These are phyloP conservation scores for Hippophae gyantsensis DNA, from an alignment of 306 rosid genomes.

Conservation along the genomic window DNA sequence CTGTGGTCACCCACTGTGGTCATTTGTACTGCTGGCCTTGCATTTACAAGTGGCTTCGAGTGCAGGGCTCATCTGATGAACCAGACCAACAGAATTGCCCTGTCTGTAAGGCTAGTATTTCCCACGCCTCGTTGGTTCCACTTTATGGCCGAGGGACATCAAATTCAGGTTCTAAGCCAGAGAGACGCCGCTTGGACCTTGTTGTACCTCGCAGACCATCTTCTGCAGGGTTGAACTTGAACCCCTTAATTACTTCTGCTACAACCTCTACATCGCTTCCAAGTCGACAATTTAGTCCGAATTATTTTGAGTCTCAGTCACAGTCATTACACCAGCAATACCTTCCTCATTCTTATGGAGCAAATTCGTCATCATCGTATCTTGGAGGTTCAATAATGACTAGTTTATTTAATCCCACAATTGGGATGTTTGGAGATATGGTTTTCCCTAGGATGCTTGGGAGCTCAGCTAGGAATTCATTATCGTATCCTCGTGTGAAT, in stretches of 20 bases:
- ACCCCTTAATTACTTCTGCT: slow-evolving; percentile 15
- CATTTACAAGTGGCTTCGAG: slow-evolving; percentile 78
- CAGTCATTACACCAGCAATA: slow-evolving; percentile 42
- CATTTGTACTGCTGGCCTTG: slow-evolving; percentile 94
- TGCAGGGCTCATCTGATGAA: slow-evolving; percentile 37
- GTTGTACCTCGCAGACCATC: slow-evolving; percentile 67
- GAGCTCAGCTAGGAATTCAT: slow-evolving; percentile 35
- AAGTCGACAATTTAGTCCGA: slow-evolving; percentile 9
- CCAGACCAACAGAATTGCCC: slow-evolving; percentile 53
- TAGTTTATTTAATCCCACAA: slow-evolving; percentile 48
- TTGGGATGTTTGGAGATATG: slow-evolving; percentile 74
- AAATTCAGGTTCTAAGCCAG: slow-evolving; percentile 33
- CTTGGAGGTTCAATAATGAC: slow-evolving; percentile 46
- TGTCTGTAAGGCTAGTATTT: slow-evolving; percentile 68
- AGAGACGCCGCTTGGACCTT: slow-evolving; percentile 39
- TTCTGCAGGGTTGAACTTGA: slow-evolving; percentile 24
- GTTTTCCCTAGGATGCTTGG: slow-evolving; percentile 64
- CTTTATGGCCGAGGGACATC: slow-evolving; percentile 73
- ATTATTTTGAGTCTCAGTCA: slow-evolving; percentile 35
- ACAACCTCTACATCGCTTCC: slow-evolving; percentile 19
- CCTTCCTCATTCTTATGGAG: slow-evolving; percentile 38
- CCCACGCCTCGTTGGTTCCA: slow-evolving; percentile 60
- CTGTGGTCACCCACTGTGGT: slow-evolving; percentile 88
- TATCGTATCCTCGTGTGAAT: slow-evolving; percentile 25
- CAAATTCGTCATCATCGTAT: slow-evolving; percentile 29